Base-by-base conservation (phyloP, 2,329 filamentous ascomycete species). In the Aspergillus tubingensis region DNA sequence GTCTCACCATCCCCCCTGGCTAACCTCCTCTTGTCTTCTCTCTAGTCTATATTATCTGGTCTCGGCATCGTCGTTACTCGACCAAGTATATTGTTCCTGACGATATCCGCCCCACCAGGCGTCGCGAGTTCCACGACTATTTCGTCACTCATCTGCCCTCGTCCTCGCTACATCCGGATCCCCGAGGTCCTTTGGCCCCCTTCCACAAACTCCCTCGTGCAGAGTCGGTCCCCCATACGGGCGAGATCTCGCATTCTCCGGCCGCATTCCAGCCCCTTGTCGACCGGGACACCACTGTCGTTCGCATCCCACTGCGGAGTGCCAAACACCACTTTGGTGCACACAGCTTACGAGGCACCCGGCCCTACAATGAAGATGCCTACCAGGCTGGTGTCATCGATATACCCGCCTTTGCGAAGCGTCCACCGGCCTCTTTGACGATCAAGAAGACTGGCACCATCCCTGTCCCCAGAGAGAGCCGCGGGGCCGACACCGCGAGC, bases 261-360 rank as follows among this genome's bases (percentile, higher is more conserved):
- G 81, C 84, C 15, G 81, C 83, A 1, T 81, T 85, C n/a, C 83
- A 86, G 53, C 82, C 86, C 10, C 82, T 85, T 53, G 81, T 88
- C 53, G 85, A 86, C 63, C 86, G 92, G 68, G 92, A 97, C 69
- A 87, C 95, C 66, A 97, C 95, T 0, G 91, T 98, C 5, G 95
- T 98, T 51, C 90, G 95, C 38, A 99, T 99, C 72, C 95, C 95
- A 5, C 81, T 99, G 63, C 90, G 89, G 69, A 93, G 90, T 68
- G 95, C 95, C 30, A 98, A 98, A 74, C 95, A 99, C 73, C 95
- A 99, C 78, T 97, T 96, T 71, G 95, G 95, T 25, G 91, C 87
- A 23, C 86, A 86, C 11, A 85, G 90, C 44, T 90, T 89, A 32
- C 86, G 95, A 52, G 95, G 95, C 21, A 91, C 89, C 58, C 86